These are phyloP conservation scores for Miscanthus sacchariflorus DNA, from an alignment of 202 grass and related monocot species.

Conservation along the genomic window DNA sequence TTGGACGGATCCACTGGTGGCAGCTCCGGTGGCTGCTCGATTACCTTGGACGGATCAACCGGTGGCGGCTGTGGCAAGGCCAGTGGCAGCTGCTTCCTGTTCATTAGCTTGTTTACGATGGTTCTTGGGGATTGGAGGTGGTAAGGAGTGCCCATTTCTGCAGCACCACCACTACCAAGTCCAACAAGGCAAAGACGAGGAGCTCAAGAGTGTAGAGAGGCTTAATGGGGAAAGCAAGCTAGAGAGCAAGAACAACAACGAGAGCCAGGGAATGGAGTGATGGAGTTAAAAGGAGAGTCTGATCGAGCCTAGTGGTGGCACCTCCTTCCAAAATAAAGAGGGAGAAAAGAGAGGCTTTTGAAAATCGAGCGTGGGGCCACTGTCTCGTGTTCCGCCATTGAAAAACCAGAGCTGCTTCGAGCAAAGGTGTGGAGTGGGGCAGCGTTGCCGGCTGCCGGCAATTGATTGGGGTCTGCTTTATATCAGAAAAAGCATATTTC, in stretches of 20 bases:
- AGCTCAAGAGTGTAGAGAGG: conserved; percentile 30
- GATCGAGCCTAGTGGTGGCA: conserved; percentile 39
- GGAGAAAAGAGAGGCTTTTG: conserved; percentile 66
- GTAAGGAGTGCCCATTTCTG: conserved; percentile 49
- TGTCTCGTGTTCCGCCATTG: conserved; percentile 38
- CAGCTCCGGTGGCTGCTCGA: neutral
- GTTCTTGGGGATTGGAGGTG: conserved; percentile 49
- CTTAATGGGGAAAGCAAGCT: conserved; percentile 45
- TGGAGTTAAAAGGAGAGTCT: conserved; percentile 51
- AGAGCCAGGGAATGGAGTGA: conserved; percentile 69
- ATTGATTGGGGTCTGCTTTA: conserved; percentile 56
- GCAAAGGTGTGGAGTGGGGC: conserved; percentile 53
- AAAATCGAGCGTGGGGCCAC: conserved; percentile 52
- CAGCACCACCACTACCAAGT: conserved; percentile 42
- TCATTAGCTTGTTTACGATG: conserved; percentile 45
- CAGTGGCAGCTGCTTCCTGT: conserved; percentile 33
- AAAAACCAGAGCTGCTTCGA: conserved; percentile 56
- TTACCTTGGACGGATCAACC: neutral
- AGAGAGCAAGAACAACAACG: conserved; percentile 23
- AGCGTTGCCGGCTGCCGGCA: conserved; percentile 29
- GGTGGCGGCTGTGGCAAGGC: neutral
- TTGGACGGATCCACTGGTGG: neutral
- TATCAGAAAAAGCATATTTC: conserved; percentile 60
- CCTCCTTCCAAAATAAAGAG: conserved; percentile 35
- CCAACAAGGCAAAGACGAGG: conserved; percentile 37